phyloP scores from a whole-genome alignment of 2,329 filamentous ascomycete species.

The Rutstroemia sp. region DNA sequence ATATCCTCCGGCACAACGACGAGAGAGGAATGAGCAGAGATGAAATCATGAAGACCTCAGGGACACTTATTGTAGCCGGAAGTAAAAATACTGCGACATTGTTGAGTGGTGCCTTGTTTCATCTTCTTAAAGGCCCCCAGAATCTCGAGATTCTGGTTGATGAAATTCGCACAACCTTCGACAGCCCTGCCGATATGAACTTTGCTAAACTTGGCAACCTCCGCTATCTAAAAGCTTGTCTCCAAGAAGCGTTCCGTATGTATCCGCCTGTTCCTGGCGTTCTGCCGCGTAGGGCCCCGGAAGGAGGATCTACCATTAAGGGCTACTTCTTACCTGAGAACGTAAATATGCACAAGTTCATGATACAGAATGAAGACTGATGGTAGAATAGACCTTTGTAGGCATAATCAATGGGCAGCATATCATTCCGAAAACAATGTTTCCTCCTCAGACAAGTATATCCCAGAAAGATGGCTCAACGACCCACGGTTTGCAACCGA shows the following conservation, averaged over 20 bases:
- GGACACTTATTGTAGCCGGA: slow-evolving; percentile 1
- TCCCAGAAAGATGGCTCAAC: no score
- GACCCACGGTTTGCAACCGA: no score
- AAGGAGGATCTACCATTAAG: slow-evolving; percentile 14
- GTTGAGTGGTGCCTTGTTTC: slow-evolving; percentile 11
- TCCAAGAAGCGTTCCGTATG: slow-evolving; percentile 2
- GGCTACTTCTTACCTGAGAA: slow-evolving; percentile 8
- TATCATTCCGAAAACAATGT: no score
- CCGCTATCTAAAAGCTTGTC: not conserved
- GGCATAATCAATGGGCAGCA: no score
- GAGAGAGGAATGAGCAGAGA: not conserved
- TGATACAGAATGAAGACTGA: no score
- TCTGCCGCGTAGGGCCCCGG: slow-evolving; percentile 14
- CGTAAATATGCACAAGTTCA: no score
- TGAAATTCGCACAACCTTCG: slow-evolving; percentile 36
- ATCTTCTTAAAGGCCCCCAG: slow-evolving; percentile 27
- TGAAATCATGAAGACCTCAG: not conserved
- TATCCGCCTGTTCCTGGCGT: slow-evolving; percentile 1
- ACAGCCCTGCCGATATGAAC: slow-evolving; percentile 32
- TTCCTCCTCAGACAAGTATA: no score
- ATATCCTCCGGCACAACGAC: slow-evolving; percentile 6
- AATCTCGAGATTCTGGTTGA: slow-evolving; percentile 27
- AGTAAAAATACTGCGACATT: slow-evolving; percentile 10
- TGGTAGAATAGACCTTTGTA: no score
- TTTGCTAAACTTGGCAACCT: slow-evolving; percentile 11